Evolutionary conservation across 257 asterid species (phyloP), one percentile per base, ranked within the genome.

Genomic region (Solanum chmielewskii): DNA sequence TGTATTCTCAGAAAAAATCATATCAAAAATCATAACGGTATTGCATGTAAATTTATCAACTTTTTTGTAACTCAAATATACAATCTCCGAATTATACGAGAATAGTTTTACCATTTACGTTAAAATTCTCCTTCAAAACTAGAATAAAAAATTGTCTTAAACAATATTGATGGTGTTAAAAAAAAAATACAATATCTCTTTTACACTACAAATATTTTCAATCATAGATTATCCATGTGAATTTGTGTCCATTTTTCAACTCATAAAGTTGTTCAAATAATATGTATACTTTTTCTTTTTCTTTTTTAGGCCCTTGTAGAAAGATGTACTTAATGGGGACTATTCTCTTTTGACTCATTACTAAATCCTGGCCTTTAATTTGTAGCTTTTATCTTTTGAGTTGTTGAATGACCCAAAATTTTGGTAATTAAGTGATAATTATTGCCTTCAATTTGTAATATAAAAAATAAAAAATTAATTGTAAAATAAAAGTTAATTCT

Each of bases 331-430:
- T 5, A 42, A 80, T 33, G 42, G 84, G 60, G 45, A 44, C 37
- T 37, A 47, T 41, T 49, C 18, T 21, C 86, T 69, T 68, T 78
- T 60, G 29, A 60, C 73, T 37, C 86, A 56, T 62, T 35, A 35
- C 39, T 35, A 35, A 35, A 35, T 35, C 7, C 39, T 35, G 39
- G 5, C 39, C 39, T 35, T 35, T 35, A 35, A 35, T 35, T 62
- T 44, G 27, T 70, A 81, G 86, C 86, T 52, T 77, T 69, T 88
- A 18, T 85, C 89, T 86, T 86, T 89, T 49, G 86, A 83, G 91
- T 86, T 89, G 89, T 86, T 83, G 14, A 35, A 76, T 89, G 86
- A 83, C 78, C 89, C 90, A 82, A 16, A 68, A 13, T 45, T 45
- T 60, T 84, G 62, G 78, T 66, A 10, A 84, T 84, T 70, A 23